Base-by-base conservation (phyloP, 306 rosid genomes). In the Ormosia semicastrata region DNA sequence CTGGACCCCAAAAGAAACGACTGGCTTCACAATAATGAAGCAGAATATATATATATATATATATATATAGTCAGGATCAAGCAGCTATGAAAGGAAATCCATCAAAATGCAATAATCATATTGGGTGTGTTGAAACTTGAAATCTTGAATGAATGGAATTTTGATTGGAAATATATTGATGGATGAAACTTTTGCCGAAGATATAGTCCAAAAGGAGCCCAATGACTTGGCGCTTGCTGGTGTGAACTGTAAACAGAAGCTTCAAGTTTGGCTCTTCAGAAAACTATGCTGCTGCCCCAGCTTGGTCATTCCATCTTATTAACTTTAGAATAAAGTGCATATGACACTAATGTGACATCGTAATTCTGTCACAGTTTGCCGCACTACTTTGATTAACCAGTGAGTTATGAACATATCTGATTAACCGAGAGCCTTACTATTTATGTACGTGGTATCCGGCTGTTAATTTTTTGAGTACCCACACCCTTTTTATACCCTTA, bases 71-170 rank as follows among this genome's bases (percentile, higher is more conserved):
- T 73, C 37, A 11, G 39, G 5, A 6, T 17, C 9, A 76, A 54
- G 44, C 58, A 52, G 53, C 57, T 13, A 13, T 24, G 17, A 4
- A 40, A 78, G 75, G 58, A 58, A 12, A 57, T 49, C 8, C 37
- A 47, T 6, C 2, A 30, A 15, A 64, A 76, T 41, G 50, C 49
- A 2, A 11, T 17, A 33, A 9, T 37, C 10, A 72, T 70, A n/a
- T 34, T 64, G n/a, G 7, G 47, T 67, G 70, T 18, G 71, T 47
- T 50, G 67, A 40, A 66, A 66, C 72, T 40, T 40, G 52, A 66
- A 17, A 66, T 40, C 34, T 39, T 39, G 50, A 83, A 52, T 76
- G 78, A 70, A 50, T 62, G 82, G 60, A 78, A 36, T 70, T 68
- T 76, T 54, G 78, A 59, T 41, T 47, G 82, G 40, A 60, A 63